These are phyloP conservation scores for Cladophialophora bantiana DNA, from an alignment of 2,329 filamentous ascomycete genomes.

Conservation along the genomic window DNA sequence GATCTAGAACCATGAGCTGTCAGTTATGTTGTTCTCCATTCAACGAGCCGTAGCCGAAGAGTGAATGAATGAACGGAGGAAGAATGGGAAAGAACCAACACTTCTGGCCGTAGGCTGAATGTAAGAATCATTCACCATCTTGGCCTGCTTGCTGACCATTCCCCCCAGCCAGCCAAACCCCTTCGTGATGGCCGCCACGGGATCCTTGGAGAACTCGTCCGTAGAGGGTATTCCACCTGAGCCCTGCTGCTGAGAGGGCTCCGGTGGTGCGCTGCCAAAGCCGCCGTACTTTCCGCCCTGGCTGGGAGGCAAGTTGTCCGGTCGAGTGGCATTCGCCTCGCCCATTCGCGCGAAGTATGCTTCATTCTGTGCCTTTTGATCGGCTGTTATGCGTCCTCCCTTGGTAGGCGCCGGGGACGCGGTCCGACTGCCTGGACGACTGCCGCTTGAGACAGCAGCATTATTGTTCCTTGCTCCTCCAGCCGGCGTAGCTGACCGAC, in stretches of 20 bases:
- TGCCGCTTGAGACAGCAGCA: conserved; percentile 40
- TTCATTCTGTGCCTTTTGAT: conserved; percentile 74
- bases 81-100: conserved; percentile 57
- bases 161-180: conserved; percentile 93
- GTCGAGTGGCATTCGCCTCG: conserved; percentile 77
- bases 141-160: conserved; percentile 87
- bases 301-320: conserved; percentile 77
- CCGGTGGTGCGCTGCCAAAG: conserved; percentile 79
- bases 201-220: conserved; percentile 92
- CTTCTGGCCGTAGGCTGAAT: conserved; percentile 92
- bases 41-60: no score
- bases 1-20: conserved; percentile 60
- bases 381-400: conserved; percentile 48
- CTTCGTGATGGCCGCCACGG: conserved; percentile 84
- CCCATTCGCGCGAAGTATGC: conserved; percentile 89
- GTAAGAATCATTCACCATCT: conserved; percentile 87
- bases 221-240: conserved; percentile 66
- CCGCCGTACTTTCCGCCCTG: conserved; percentile 93
- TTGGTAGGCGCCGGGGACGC: conserved; percentile 42
- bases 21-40: neutral
- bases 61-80: neutral
- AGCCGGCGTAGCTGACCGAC: conserved; percentile 48
- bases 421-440: conserved; percentile 35
- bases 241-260: conserved; percentile 39
- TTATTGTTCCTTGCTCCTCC: conserved; percentile 41